phyloP scores from a whole-genome alignment of 305 asterid species.

The Fraxinus sp. region DNA sequence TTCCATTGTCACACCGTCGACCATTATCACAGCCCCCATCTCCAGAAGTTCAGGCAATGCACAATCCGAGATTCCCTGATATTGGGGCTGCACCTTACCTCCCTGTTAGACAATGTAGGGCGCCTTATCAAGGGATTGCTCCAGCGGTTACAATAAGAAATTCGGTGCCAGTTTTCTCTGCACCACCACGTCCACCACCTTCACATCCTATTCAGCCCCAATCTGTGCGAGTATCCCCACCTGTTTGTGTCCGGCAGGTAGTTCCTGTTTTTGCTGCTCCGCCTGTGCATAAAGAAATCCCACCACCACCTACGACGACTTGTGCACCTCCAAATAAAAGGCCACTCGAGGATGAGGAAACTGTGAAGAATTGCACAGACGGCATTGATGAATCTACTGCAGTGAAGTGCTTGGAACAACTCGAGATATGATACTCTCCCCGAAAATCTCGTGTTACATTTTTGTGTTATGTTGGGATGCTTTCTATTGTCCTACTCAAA shows the following conservation, averaged over 20 bases:
- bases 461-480: constrained; percentile 13
- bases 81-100: constrained; percentile 38
- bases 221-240: constrained; percentile 37
- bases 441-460: constrained; percentile 23
- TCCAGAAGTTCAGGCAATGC: constrained; percentile 33
- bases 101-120: constrained; percentile 44
- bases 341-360: constrained; percentile 26
- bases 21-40: constrained; percentile 31
- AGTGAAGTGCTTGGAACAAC: constrained; percentile 72
- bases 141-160: constrained; percentile 63
- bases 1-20: constrained; percentile 28
- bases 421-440: constrained; percentile 47
- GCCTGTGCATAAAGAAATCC: constrained; percentile 26
- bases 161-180: constrained; percentile 65
- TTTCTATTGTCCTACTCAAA: not conserved
- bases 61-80: constrained; percentile 32
- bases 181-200: constrained; percentile 50
- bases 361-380: constrained; percentile 23
- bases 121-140: constrained; percentile 51
- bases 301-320: constrained; percentile 17
- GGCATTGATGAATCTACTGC: constrained; percentile 55
- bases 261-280: constrained; percentile 47
- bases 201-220: constrained; percentile 36
- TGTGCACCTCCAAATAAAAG: constrained; percentile 27
- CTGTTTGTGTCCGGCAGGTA: constrained; percentile 55